These are phyloP conservation scores for Eutrema japonicum DNA, from an alignment of 345 rosid genomes.

Conservation along the genomic window DNA sequence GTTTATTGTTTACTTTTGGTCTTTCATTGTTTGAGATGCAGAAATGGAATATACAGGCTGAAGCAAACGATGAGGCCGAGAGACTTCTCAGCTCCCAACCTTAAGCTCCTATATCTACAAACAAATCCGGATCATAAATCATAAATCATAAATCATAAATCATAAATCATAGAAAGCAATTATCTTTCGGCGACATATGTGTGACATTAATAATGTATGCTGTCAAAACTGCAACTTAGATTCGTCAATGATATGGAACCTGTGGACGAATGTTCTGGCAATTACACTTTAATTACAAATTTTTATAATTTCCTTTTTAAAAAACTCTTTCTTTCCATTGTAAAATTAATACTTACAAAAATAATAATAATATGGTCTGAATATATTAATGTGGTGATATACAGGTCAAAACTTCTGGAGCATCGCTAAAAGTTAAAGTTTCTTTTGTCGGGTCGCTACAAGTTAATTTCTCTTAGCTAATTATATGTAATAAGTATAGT, in stretches of 20 bases:
- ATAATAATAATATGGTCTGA: too few species aligned
- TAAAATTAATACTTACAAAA: neutral
- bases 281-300: slow-evolving; percentile 16
- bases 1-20: neutral
- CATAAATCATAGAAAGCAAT: slow-evolving; percentile 18
- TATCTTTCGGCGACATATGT: slow-evolving; percentile 43
- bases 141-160: neutral
- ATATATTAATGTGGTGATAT: slow-evolving; percentile 20
- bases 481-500: slow-evolving; percentile 27
- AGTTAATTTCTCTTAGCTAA: slow-evolving; percentile 21
- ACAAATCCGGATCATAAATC: slow-evolving; percentile 35
- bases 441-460: slow-evolving; percentile 38
- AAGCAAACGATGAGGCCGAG: slow-evolving; percentile 95
- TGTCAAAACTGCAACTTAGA: slow-evolving; percentile 22
- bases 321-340: slow-evolving; percentile 8
- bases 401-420: slow-evolving; percentile 46
- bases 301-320: neutral
- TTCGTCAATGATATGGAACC: slow-evolving; percentile 41
- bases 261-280: slow-evolving; percentile 44
- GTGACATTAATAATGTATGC: slow-evolving; percentile 22
- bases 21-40: slow-evolving; percentile 39
- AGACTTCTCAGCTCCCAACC: slow-evolving; percentile 79
- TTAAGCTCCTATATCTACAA: slow-evolving; percentile 11
- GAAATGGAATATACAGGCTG: slow-evolving; percentile 92
- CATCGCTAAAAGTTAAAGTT: slow-evolving; percentile 39